Percentiles rank a stretch among this genome's conserved stretches.
Evolutionary conservation across 2,329 filamentous ascomycete genomes (phyloP).

Genomic region (Xylariaceae sp.): DNA sequence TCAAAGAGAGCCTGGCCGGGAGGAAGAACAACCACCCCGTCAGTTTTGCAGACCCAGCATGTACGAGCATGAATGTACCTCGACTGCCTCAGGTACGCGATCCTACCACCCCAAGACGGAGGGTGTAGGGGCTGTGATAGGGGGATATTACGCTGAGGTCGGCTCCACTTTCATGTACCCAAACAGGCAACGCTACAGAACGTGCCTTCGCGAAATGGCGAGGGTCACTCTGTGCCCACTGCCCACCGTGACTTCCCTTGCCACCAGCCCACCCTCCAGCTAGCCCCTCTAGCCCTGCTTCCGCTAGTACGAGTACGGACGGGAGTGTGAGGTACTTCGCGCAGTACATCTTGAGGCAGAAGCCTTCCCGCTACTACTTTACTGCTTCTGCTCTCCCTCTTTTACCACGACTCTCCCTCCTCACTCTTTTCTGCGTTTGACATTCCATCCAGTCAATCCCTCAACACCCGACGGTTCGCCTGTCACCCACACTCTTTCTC

Average conservation of each 20-base stretch:
- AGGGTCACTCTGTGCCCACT: not conserved
- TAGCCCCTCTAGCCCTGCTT: no score
- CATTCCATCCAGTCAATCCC: slow-evolving; percentile 22
- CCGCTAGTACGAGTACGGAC: no score
- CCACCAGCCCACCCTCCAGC: not conserved
- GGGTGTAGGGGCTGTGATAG: not conserved
- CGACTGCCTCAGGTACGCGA: not conserved
- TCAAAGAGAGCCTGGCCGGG: no score
- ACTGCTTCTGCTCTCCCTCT: slow-evolving; percentile 9
- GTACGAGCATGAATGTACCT: not conserved
- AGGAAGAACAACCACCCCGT: no score
- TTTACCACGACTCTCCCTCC: slow-evolving; percentile 9
- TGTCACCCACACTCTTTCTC: slow-evolving; percentile 29
- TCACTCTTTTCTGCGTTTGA: slow-evolving; percentile 15
- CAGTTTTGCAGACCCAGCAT: no score
- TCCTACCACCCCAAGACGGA: not conserved
- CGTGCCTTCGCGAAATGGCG: not conserved
- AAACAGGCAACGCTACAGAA: not conserved
- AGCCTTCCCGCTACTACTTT: not conserved
- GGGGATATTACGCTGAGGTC: not conserved
- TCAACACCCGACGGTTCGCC: slow-evolving; percentile 19
- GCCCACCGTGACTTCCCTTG: not conserved
- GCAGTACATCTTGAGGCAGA: not conserved
- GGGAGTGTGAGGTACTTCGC: not conserved
- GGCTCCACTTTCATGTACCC: not conserved